Conservation (phyloP, 2,329 filamentous ascomycete genomes). For the Neonectria neomacrospora region DNA sequence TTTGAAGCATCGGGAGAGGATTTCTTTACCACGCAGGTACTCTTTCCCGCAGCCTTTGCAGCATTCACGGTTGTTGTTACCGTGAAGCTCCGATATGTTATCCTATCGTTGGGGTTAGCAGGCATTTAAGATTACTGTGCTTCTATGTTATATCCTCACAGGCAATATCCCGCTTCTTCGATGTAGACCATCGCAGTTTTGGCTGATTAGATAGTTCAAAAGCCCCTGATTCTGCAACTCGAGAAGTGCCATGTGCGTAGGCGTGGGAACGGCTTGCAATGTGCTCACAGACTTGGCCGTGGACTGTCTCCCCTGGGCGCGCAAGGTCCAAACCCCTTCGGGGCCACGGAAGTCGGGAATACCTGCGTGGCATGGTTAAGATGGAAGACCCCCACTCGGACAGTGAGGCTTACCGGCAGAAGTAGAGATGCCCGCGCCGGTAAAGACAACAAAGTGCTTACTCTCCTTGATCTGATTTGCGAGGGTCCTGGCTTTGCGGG, state of each 20-base stretch:
- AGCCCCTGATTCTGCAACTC: constrained; percentile 55
- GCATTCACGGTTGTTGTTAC: constrained; percentile 59
- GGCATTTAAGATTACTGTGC: accelerated
- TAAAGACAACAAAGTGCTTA: constrained; percentile 60
- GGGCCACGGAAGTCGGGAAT: constrained; percentile 62
- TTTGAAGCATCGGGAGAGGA: accelerated
- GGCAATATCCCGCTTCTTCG: constrained; percentile 58
- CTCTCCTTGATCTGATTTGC: constrained; percentile 53
- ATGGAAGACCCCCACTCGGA: accelerated
- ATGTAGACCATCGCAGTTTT: constrained; percentile 55
- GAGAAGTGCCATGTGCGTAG: constrained; percentile 59
- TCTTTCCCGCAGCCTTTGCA: constrained; percentile 59
- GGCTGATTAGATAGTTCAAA: constrained; percentile 57
- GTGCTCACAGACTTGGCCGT: constrained; percentile 50
- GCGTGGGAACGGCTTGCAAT: constrained; percentile 57
- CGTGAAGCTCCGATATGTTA: constrained; percentile 58
- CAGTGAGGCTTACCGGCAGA: constrained; percentile 51
- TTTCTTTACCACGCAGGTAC: constrained; percentile 54
- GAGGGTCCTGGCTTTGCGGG: constrained; percentile 52
- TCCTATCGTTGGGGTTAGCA: constrained; percentile 44
- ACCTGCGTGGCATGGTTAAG: constrained; percentile 40
- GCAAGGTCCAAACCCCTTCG: constrained; percentile 57
- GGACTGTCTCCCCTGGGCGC: constrained; percentile 53
- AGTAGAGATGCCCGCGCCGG: constrained; percentile 59
- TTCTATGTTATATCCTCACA: constrained; percentile 37